phyloP scores from a whole-genome alignment of 2,329 filamentous ascomycete species.

The Botrytis fragariae region DNA sequence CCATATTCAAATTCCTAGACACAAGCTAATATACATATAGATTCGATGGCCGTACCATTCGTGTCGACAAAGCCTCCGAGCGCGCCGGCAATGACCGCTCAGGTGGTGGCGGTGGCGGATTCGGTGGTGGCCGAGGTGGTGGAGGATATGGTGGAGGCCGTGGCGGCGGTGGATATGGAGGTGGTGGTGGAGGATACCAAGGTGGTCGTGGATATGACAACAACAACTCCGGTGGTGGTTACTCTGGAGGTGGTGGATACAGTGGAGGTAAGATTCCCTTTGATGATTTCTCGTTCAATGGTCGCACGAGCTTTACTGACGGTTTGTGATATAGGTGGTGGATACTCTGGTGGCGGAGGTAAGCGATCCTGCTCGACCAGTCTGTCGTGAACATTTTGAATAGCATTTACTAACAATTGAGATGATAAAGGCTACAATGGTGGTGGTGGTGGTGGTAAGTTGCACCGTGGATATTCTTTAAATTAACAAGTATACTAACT shows the following conservation, averaged over 20 bases:
- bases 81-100: slow-evolving; percentile 43
- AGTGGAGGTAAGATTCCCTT: slow-evolving; percentile 17
- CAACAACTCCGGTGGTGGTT: slow-evolving; percentile 36
- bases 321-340: slow-evolving; percentile 7
- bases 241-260: slow-evolving; percentile 30
- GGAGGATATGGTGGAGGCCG: slow-evolving; percentile 37
- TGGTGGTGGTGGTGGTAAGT: slow-evolving; percentile 22
- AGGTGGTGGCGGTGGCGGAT: slow-evolving; percentile 40
- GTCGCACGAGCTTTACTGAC: slow-evolving; percentile 1
- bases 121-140: slow-evolving; percentile 40
- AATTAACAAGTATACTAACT: neutral
- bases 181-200: slow-evolving; percentile 43
- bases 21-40: slow-evolving; percentile 45
- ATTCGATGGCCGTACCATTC: slow-evolving; percentile 91
- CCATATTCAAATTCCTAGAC: neutral
- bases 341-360: slow-evolving; percentile 29
- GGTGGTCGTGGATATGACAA: slow-evolving; percentile 38
- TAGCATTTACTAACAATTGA: slow-evolving; percentile 16
- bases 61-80: slow-evolving; percentile 84
- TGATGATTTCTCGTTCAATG: neutral
- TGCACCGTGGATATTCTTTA: neutral
- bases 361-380: slow-evolving; percentile 22
- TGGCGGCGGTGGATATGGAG: slow-evolving; percentile 50
- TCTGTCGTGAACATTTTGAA: slow-evolving; percentile 14
- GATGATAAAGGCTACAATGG: slow-evolving; percentile 20